These are phyloP conservation scores for Boletus reticuloceps DNA, from an alignment of 768 basidiomycete species.

Conservation along the genomic window DNA sequence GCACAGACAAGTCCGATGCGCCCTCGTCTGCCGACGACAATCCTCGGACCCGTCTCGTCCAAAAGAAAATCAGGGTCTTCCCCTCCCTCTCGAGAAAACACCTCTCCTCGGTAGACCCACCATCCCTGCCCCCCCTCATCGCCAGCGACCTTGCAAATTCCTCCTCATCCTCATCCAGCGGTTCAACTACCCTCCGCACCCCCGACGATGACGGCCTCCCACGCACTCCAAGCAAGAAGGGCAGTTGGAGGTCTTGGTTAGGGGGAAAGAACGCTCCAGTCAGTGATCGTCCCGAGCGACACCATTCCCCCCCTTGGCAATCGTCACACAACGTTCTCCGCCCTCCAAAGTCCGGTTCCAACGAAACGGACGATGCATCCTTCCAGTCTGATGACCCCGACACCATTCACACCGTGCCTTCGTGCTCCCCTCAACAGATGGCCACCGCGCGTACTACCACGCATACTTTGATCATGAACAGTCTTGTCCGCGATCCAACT, in stretches of 20 bases:
- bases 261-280: slow-evolving; percentile 34
- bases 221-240: slow-evolving; percentile 38
- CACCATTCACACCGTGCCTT: slow-evolving; percentile 7
- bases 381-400: slow-evolving; percentile 38
- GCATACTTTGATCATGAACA: slow-evolving; percentile 44
- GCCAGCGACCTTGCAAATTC: slow-evolving; percentile 42
- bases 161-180: slow-evolving; percentile 61
- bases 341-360: slow-evolving; percentile 22
- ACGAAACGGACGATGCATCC: slow-evolving; percentile 34
- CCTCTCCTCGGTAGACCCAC: slow-evolving; percentile 10
- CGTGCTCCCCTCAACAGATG: slow-evolving; percentile 25
- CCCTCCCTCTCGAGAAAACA: slow-evolving; percentile 30
- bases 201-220: slow-evolving; percentile 54
- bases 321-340: slow-evolving; percentile 21
- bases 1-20: slow-evolving; percentile 27
- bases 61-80: slow-evolving; percentile 25
- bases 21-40: slow-evolving; percentile 13
- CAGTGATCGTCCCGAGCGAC: slow-evolving; percentile 28
- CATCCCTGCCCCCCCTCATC: slow-evolving; percentile 21
- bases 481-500: slow-evolving; percentile 37
- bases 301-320: slow-evolving; percentile 31
- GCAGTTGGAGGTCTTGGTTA: slow-evolving; percentile 59
- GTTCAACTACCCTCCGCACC: slow-evolving; percentile 51
- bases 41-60: slow-evolving; percentile 7
- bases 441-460: slow-evolving; percentile 39